Evolutionary conservation across 1,139 yeast species (phyloP).

Genomic region (Debaryomyces udenii): DNA sequence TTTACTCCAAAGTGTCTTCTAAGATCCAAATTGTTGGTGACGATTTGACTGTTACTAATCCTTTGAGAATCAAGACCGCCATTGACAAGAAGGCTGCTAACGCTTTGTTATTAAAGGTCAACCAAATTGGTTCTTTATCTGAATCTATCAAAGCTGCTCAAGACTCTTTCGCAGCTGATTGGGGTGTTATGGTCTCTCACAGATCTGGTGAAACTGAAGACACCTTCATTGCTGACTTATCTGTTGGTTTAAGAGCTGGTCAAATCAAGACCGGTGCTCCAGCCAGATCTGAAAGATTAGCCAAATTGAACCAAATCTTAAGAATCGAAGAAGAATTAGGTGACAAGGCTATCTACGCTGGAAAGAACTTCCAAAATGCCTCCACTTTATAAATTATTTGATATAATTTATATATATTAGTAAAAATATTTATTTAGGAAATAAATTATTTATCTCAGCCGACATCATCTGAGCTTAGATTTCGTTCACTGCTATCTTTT

Average conservation of each 20-base stretch:
- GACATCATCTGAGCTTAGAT: slow-evolving; percentile 8
- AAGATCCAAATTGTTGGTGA: slow-evolving; percentile 84
- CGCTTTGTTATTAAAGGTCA: slow-evolving; percentile 88
- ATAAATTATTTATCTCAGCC: slow-evolving; percentile 7
- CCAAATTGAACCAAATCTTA: slow-evolving; percentile 88
- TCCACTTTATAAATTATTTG: slow-evolving; percentile 29
- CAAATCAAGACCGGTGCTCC: slow-evolving; percentile 98
- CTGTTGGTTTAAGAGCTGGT: slow-evolving; percentile 91
- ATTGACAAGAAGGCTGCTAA: slow-evolving; percentile 88
- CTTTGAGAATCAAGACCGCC: slow-evolving; percentile 81
- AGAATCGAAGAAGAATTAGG: slow-evolving; percentile 95
- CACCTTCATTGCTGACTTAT: slow-evolving; percentile 89
- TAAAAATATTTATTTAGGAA: slow-evolving; percentile 9
- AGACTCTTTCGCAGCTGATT: slow-evolving; percentile 79
- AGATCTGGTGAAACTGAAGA: slow-evolving; percentile 98
- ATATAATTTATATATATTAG: slow-evolving; percentile 5
- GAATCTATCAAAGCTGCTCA: slow-evolving; percentile 88
- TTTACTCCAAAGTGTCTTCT: slow-evolving; percentile 64
- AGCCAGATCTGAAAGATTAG: slow-evolving; percentile 95
- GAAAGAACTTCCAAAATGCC: slow-evolving; percentile 67
- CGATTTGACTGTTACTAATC: slow-evolving; percentile 95
- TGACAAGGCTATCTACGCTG: slow-evolving; percentile 87
- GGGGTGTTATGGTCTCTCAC: slow-evolving; percentile 96
- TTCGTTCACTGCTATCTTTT: slow-evolving; percentile 14
- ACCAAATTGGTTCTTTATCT: slow-evolving; percentile 84